Evolutionary conservation across 345 rosid species (phyloP), one percentile per base, ranked within the genome.

Genomic region (Citropsis articulata): DNA sequence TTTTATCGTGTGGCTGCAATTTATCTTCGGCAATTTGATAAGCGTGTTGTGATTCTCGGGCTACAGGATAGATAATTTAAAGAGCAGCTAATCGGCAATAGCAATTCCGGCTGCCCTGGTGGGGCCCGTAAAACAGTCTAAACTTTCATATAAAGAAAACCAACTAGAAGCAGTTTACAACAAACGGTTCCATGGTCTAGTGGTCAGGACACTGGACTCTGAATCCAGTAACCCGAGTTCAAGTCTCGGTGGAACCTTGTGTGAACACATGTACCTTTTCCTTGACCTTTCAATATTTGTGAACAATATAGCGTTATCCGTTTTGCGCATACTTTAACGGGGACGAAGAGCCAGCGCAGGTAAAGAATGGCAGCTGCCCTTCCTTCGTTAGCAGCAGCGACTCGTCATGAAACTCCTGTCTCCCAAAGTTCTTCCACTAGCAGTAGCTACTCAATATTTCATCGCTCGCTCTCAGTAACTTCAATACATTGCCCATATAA

Each of bases 171-270:
- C 57, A 18, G 0, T 0, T 0, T 18, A 1, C 2, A 53, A 18
- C 7, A 19, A 62, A 1, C 1, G 86, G 85, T 78, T 81, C 97
- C 86, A 91, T 92, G 97, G 93, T 94, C 96, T 91, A 91, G 98
- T 85, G 98, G 98, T 91, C 53, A 91, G 97, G 97, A 93, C 97
- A 93, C 90, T 90, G 89, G 95, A 91, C 95, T 90, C 94, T 95
- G 94, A 93, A 93, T 94, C 95, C 90, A 89, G 91, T 93, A 93
- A 91, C 98, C 97, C 97, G 95, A 95, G 95, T 95, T 95, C 98
- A 91, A 93, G 48, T 91, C 92, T 95, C 95, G 95, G 97, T 95
- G 86, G 98, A 89, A 95, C 95, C 93, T 93, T 7, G 5, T 3
- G 50, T 1, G 50, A 45, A 13, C 1, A 13, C 18, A 12, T 45